phyloP scores from a whole-genome alignment of 768 basidiomycete species.

The Leccinum aurantiacum region DNA sequence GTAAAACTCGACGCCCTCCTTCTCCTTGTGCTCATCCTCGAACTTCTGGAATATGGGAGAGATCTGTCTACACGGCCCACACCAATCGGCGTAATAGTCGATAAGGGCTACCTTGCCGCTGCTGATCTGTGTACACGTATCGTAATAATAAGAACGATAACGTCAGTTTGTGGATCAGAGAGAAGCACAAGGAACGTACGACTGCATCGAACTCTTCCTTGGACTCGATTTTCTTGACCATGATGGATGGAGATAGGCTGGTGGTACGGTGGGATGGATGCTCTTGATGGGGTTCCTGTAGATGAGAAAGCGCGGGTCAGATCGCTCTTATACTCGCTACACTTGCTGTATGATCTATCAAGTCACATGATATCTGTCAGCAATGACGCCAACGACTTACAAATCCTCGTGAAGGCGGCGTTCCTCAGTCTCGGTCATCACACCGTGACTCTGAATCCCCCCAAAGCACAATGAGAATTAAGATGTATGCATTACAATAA shows the following conservation, averaged over 20 bases:
- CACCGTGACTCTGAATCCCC: no score
- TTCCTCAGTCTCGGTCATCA: background rate
- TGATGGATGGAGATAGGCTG: background rate
- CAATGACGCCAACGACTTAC: background rate
- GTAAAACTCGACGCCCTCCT: slow-evolving; percentile 51
- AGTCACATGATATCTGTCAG: slow-evolving; percentile 9
- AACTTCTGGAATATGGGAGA: slow-evolving; percentile 16
- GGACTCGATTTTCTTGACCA: slow-evolving; percentile 4
- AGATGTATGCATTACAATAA: background rate
- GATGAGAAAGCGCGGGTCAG: background rate
- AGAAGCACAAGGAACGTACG: slow-evolving; percentile 4
- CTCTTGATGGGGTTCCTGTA: background rate
- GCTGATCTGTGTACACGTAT: background rate
- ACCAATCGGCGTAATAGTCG: slow-evolving; percentile 25
- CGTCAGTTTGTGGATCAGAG: background rate
- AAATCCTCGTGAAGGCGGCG: background rate
- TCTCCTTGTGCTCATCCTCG: background rate
- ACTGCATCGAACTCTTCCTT: background rate
- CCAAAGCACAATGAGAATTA: background rate
- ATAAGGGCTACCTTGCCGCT: slow-evolving; percentile 12
- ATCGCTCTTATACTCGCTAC: slow-evolving; percentile 3
- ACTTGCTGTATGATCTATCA: background rate
- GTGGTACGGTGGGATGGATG: no score
- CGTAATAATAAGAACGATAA: background rate
- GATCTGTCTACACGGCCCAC: slow-evolving; percentile 18